A percentile compares a stretch with the other conserved stretches of the same genome.
phyloP scores from a whole-genome alignment of 108 stramenopile species.

The Cyclotella baltica region DNA sequence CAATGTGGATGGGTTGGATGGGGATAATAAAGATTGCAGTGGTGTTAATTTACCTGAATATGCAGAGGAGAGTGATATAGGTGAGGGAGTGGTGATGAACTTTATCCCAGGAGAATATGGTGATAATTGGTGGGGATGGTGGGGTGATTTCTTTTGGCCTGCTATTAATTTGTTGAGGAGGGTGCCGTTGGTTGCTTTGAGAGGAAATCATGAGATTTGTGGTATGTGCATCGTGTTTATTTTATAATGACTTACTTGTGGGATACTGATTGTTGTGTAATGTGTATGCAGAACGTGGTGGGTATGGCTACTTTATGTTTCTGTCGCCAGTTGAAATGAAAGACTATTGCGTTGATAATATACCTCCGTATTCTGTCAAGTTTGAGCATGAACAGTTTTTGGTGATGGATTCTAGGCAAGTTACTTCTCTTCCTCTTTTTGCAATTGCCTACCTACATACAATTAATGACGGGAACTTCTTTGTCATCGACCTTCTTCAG shows the following conservation, averaged over 20 bases:
- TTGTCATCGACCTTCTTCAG: no score
- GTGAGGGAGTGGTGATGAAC: slow-evolving; percentile 13
- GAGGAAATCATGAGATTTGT: slow-evolving; percentile 39
- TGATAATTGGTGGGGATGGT: slow-evolving; percentile 42
- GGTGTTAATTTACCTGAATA: slow-evolving; percentile 18
- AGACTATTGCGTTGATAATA: slow-evolving; percentile 18
- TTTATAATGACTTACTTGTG: not conserved
- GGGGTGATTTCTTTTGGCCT: slow-evolving; percentile 37
- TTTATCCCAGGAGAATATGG: slow-evolving; percentile 36
- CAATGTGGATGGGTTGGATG: slow-evolving; percentile 20
- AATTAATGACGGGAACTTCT: no score
- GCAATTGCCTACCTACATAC: not conserved
- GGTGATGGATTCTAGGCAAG: slow-evolving; percentile 35
- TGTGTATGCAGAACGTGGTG: slow-evolving; percentile 11
- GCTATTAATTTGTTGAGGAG: slow-evolving; percentile 6
- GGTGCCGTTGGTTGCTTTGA: slow-evolving; percentile 17
- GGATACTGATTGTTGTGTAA: not conserved
- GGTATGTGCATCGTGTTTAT: not conserved
- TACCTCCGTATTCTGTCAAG: slow-evolving; percentile 8
- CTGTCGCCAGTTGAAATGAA: slow-evolving; percentile 21
- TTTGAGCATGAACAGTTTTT: slow-evolving; percentile 37
- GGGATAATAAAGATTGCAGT: slow-evolving; percentile 20
- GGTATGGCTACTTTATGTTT: slow-evolving; percentile 31
- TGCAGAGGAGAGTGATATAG: not conserved
- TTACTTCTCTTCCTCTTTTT: not conserved